Base-by-base conservation (phyloP, 2,329 filamentous ascomycete genomes). In the Penicillium sp. region DNA sequence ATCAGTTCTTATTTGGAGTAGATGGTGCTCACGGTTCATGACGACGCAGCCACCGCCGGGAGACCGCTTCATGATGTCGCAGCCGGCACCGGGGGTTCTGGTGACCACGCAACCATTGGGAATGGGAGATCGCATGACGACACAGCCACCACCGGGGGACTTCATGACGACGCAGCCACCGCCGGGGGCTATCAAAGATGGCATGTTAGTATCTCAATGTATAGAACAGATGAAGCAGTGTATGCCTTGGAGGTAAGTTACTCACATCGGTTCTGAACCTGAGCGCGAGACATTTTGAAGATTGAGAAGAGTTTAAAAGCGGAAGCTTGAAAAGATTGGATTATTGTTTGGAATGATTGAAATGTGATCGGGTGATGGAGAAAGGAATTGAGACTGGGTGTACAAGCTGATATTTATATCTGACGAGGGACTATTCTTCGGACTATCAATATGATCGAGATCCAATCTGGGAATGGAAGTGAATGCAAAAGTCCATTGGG, bases 91-190 rank as follows among this genome's bases (percentile, higher is more conserved):
- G 30, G 51, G 44, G 30, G 9, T 9, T 8, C 19, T 5, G 10
- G 26, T 31, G 16, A n/a, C 11, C 7, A 35, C 30, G 17, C 48
- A 50, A 16, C 48, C 48, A 28, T 33, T 25, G 19, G 26, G 28
- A 11, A 22, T 7, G 14, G 43, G 28, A 16, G 48, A 42, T 37
- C 42, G 49, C 51, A 53, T 53, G 19, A 53, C 50, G 8, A 48
- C 50, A 26, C 50, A 53, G n/a, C 50, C 50, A 16, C 50, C 50
- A 11, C 50, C 41, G 16, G 50, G 50, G 33, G 50, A 37, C 17
- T 38, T 46, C 68, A 70, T 70, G 50, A 70, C 57, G 36, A 68
- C 60, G 59, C 68, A 70, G 56, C 68, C 68, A 51, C 65, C 65
- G 31, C 66, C 66, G 53, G 68, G 67, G 48, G 62, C 62, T 44